Base-by-base conservation (phyloP, 2,329 filamentous ascomycete genomes). In the Colletotrichum echinochloae region DNA sequence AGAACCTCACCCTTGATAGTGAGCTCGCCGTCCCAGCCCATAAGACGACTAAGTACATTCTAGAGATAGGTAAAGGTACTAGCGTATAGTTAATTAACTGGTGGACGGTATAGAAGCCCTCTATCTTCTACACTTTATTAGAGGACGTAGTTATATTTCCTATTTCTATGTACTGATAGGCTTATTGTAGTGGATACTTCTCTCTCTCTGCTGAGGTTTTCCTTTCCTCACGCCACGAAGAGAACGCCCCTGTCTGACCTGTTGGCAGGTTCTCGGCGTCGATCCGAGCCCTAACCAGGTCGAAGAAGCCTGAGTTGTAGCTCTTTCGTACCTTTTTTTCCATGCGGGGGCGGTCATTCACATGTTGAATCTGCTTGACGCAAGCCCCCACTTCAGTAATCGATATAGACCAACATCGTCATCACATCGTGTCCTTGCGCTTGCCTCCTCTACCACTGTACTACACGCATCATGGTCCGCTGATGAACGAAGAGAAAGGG, bases 21-120 rank as follows among this genome's bases (percentile, higher is more conserved):
- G 77, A 78, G 44, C 73, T 81, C 0, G 78, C 72, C 39, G 49
- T 75, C 4, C 81, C 80, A 0, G 63, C 66, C 11, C 70, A 70
- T 9, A 69, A 76, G 14, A 75, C 73, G 3, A 57, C 78, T 9
- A 60, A 70, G 16, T 77, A 76, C 5, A 76, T 82, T 11, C 76
- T 87, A 1, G 85, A 87, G 74, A 74, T 85, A 48, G 84, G 84
- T 14, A 85, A 83, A 2, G 84, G 84, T 0, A 86, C 84, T 7
- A 84, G 83, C 16, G 74, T 79, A 7, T 83, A 81, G 81, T 79
- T 79, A 3, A 81, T 86, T 12, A 84, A 86, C 60, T 81, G n/a
- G n/a, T n/a, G n/a, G n/a, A 84, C 71, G 83, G 76, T 77, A 48
- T 28, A 39, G 3, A 7, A 4, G n/a, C 28, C 12, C 28, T 9